These are phyloP conservation scores for Lepidium didymum DNA, from an alignment of 345 rosid species.

Conservation along the genomic window DNA sequence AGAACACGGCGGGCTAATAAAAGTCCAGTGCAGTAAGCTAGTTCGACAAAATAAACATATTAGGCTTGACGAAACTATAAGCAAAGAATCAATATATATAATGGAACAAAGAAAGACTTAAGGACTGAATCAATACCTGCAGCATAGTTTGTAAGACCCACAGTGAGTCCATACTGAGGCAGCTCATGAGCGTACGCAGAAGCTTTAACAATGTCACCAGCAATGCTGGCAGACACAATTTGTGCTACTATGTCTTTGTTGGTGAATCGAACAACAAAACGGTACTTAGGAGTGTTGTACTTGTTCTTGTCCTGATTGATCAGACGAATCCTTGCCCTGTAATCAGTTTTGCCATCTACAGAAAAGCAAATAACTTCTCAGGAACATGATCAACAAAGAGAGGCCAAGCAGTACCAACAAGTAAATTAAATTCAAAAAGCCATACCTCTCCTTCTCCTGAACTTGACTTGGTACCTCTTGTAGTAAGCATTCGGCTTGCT, in stretches of 20 bases:
- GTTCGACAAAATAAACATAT: background rate
- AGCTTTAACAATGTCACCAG: slow-evolving; percentile 57
- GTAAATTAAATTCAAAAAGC: background rate
- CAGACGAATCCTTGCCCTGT: slow-evolving; percentile 60
- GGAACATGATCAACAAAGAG: background rate
- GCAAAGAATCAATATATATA: background rate
- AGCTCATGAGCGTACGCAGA: slow-evolving; percentile 65
- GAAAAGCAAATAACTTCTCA: background rate
- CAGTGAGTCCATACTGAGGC: slow-evolving; percentile 56
- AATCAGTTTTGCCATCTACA: slow-evolving; percentile 73
- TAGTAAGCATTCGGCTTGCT: slow-evolving; percentile 50
- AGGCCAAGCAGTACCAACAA: background rate
- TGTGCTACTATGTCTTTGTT: slow-evolving; percentile 65
- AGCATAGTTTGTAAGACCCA: slow-evolving; percentile 67
- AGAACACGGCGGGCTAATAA: slow-evolving; percentile 69
- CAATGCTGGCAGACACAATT: slow-evolving; percentile 42
- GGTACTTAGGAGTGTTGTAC: slow-evolving; percentile 69
- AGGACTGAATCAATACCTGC: slow-evolving; percentile 38
- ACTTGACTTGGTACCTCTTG: slow-evolving; percentile 69
- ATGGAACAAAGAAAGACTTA: background rate
- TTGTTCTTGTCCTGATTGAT: slow-evolving; percentile 71
- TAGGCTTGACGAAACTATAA: background rate
- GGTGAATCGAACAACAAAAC: slow-evolving; percentile 59
- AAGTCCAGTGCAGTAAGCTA: slow-evolving; percentile 72
- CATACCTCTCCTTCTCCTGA: slow-evolving; percentile 62